Conservation (phyloP, 768 basidiomycete species). For the Mrakia gelida region DNA sequence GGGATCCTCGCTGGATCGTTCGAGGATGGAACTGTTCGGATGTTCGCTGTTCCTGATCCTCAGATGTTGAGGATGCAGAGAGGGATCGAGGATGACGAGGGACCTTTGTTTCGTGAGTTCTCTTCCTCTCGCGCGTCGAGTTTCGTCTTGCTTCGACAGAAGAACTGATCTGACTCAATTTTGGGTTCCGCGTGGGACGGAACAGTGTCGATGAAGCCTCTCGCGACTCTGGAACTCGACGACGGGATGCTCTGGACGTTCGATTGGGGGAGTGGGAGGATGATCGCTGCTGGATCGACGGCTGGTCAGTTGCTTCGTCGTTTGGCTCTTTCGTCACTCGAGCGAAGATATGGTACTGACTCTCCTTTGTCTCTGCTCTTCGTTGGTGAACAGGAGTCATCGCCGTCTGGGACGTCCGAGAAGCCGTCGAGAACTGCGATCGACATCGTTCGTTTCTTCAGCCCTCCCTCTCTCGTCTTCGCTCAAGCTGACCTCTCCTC, state of each 20-base stretch:
- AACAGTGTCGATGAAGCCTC: constrained; percentile 49
- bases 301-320: constrained; percentile 56
- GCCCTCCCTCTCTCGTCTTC: background rate
- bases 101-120: constrained; percentile 42
- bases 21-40: constrained; percentile 74
- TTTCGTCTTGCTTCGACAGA: constrained; percentile 44
- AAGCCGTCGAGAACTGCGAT: constrained; percentile 39
- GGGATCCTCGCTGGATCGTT: constrained; percentile 81
- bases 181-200: constrained; percentile 39
- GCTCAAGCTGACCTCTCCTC: background rate
- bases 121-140: constrained; percentile 33
- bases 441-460: constrained; percentile 43
- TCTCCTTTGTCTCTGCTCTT: constrained; percentile 2
- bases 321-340: background rate
- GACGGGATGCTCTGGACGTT: constrained; percentile 72
- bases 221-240: constrained; percentile 67
- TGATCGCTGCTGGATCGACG: constrained; percentile 75
- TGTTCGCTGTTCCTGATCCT: constrained; percentile 79
- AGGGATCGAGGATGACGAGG: background rate
- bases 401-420: constrained; percentile 41
- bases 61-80: constrained; percentile 36
- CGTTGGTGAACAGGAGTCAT: constrained; percentile 36
- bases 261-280: constrained; percentile 84
- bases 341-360: no score
- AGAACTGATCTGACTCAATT: constrained; percentile 35